Evolutionary conservation across 331 rosid genomes (phyloP), one percentile per base, ranked within the genome.

Genomic region (Arachis monticola): DNA sequence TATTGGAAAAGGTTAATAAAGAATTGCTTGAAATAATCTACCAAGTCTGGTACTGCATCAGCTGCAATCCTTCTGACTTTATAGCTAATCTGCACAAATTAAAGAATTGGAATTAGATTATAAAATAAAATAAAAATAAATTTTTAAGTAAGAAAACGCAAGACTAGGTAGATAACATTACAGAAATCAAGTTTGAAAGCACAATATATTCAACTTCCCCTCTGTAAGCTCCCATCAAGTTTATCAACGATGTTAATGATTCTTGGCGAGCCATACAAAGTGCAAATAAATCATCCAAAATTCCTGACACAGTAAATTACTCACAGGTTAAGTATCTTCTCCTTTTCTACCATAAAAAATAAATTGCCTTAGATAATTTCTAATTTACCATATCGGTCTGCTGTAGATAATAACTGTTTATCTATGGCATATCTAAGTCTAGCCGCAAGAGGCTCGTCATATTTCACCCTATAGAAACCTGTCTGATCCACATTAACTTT

Each of bases 391-490:
- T 81, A 88, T 62, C 88, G 88, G 73, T 88, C 95, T 9, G 88
- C 68, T 60, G 86, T 86, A 74, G 92, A 84, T 77, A 90, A 85
- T 64, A 73, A 41, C 63, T 82, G 87, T 56, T 82, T 81, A 77
- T 90, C 86, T 64, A 87, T 77, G 3, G 96, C 98, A 74, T 77
- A 72, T 84, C 87, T 74, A 58, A 90, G 87, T 68, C 78, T 81
- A 81, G 90, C 78, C 66, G 91, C 87, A 58, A 92, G 95, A 67
- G 72, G 45, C 62, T 84, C 90, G 48, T 90, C 96, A 67, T 90
- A 92, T 27, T 87, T 87, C 60, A 88, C 96, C 73, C 98, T 80
- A 82, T 90, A 88, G 82, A 92, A 92, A 80, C 95, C 93, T 80
- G 87, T 74, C 80, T 90, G 98, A 41, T 86, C 89, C 66, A 77